Percentiles rank a stretch among this genome's conserved stretches.
Conservation (phyloP, 805 yeast genomes). For the Saccharomycopsis sp. region DNA sequence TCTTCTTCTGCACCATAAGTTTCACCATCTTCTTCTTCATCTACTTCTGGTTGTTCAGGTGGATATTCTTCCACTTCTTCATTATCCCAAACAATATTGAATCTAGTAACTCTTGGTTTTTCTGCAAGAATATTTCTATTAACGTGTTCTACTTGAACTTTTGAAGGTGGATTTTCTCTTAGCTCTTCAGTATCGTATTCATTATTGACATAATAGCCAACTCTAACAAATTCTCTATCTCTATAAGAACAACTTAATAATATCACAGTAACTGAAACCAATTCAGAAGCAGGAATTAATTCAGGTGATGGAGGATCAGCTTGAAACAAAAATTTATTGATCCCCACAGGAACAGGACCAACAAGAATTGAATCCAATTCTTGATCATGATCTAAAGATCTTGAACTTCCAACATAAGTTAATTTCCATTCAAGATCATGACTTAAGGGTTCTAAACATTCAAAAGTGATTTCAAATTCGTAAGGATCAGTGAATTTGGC, state of each 20-base stretch:
- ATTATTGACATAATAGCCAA: slow-evolving; percentile 95
- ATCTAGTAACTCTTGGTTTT: slow-evolving; percentile 94
- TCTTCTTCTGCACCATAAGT: slow-evolving; percentile 47
- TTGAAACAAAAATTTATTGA: slow-evolving; percentile 81
- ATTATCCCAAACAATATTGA: slow-evolving; percentile 95
- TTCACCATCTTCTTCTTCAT: slow-evolving; percentile 54
- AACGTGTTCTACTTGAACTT: slow-evolving; percentile 89
- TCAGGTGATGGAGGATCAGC: slow-evolving; percentile 98
- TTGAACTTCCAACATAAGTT: slow-evolving; percentile 92
- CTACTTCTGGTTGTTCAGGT: slow-evolving; percentile 55
- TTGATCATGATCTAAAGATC: slow-evolving; percentile 93
- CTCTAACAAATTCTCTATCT: slow-evolving; percentile 90
- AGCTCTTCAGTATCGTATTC: slow-evolving; percentile 92
- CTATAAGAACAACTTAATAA: slow-evolving; percentile 87
- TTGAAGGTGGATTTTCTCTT: slow-evolving; percentile 86
- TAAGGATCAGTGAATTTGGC: slow-evolving; percentile 90
- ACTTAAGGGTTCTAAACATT: slow-evolving; percentile 82
- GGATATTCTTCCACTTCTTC: slow-evolving; percentile 68
- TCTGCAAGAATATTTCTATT: slow-evolving; percentile 92
- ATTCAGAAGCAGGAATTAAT: slow-evolving; percentile 88
- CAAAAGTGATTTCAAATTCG: slow-evolving; percentile 95
- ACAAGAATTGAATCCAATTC: slow-evolving; percentile 93
- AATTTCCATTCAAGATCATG: slow-evolving; percentile 92
- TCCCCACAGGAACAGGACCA: slow-evolving; percentile 98
- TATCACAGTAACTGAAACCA: slow-evolving; percentile 92